Evolutionary conservation across 2,329 filamentous ascomycete species (phyloP), one percentile per base, ranked within the genome.

Genomic region (Biscogniauxia marginata): DNA sequence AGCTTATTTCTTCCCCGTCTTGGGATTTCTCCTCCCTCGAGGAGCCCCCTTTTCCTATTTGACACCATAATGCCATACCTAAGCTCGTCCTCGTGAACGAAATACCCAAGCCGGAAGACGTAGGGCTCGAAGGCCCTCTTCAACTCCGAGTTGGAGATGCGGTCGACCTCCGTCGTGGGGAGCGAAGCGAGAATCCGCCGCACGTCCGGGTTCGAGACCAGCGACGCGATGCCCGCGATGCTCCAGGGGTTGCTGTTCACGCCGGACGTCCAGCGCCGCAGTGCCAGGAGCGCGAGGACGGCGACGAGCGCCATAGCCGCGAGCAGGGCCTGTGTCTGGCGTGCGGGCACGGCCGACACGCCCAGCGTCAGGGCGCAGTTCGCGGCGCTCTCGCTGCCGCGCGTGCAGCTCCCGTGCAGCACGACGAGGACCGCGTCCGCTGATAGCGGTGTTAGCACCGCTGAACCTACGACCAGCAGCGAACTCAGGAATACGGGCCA

Each of bases 241-340:
- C 67, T 73, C 74, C 74, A 75, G 4, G 74, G 73, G 49, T 72
- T 70, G 7, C 71, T 66, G 18, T 58, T 59, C 21, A 75, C 52
- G 1, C 73, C 74, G 0, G 72, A 74, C n/a, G 64, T 62, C 65
- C 68, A 71, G 24, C 61, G 60, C 6, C 60, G 54, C 22, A 71
- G 55, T 7, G 70, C 55, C 11, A 63, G 55, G 7, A 68, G 46
- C 4, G 73, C 63, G 0, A 68, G 23, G 4, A 55, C 39, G 3
- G 73, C 53, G 18, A 73, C 57, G 3, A 68, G 44, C 9, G 69
- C 50, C 25, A 72, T 62, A 13, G 65, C 58, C 1, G 56, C 63
- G 4, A 73, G 52, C 22, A 75, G 48, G 6, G 56, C 71, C 3
- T 73, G 57, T 11, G 74, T 59, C 1, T 62, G 64, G 19, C 67